Evolutionary conservation across 257 asterid species (phyloP).

Genomic region (Solanum tarijense): DNA sequence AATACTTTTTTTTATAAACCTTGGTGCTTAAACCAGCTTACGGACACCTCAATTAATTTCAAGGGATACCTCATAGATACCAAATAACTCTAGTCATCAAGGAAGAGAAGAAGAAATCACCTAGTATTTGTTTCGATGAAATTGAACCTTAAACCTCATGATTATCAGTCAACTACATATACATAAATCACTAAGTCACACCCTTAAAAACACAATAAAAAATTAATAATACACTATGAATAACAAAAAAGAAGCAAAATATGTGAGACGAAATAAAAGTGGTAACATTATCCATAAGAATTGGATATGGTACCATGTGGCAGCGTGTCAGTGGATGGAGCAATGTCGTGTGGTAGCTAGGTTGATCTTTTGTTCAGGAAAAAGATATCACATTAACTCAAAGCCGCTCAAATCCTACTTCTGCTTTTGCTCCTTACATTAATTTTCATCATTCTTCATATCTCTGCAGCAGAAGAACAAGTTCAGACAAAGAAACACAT

Average conservation of each 20-base stretch:
- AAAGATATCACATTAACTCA: constrained; percentile 30
- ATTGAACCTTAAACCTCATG: neutral
- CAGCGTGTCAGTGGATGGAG: constrained; percentile 30
- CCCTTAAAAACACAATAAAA: neutral
- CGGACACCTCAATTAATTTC: neutral
- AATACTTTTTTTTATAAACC: too few species aligned
- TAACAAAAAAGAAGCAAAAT: neutral
- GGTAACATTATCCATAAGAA: constrained; percentile 38
- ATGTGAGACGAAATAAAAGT: neutral
- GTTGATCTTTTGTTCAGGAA: constrained; percentile 26
- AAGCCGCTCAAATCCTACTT: constrained; percentile 19
- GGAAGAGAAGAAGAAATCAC: neutral
- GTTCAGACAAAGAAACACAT: neutral
- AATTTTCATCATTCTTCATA: neutral
- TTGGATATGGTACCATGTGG: constrained; percentile 52
- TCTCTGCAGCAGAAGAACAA: neutral
- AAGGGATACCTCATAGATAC: neutral
- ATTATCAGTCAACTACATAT: neutral
- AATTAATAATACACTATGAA: neutral
- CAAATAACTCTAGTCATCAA: neutral
- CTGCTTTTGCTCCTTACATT: neutral
- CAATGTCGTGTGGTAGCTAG: constrained; percentile 4
- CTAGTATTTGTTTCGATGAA: neutral
- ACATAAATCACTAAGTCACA: neutral
- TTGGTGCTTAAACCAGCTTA: too few species aligned